Conservation (phyloP, 2,329 filamentous ascomycete species). For the Phoma herbarum region DNA sequence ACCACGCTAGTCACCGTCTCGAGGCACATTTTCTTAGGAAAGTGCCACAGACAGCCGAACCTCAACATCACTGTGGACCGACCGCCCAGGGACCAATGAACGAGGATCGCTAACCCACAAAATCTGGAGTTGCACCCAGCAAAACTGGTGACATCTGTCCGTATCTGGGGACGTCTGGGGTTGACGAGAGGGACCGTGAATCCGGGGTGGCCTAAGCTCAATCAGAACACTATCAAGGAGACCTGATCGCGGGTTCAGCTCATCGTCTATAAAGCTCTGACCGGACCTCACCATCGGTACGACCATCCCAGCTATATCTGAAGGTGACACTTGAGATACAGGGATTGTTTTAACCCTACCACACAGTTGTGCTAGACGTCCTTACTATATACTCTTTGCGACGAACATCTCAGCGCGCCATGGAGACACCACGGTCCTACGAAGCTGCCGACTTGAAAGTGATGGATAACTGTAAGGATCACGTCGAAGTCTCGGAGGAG, state of each 20-base stretch:
- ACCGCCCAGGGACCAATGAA: constrained; percentile 25
- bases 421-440: constrained; percentile 35
- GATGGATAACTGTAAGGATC: constrained; percentile 51
- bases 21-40: constrained; percentile 26
- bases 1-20: constrained; percentile 19
- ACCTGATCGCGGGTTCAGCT: constrained; percentile 19
- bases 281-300: constrained; percentile 11
- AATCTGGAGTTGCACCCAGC: constrained; percentile 15
- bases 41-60: constrained; percentile 4
- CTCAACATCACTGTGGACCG: not conserved
- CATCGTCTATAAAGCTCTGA: constrained; percentile 38
- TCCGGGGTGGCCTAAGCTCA: constrained; percentile 35
- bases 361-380: not conserved
- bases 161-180: constrained; percentile 33
- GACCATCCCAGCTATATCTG: constrained; percentile 11
- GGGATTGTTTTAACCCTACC: not conserved
- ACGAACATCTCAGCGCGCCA: constrained; percentile 12
- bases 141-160: constrained; percentile 18
- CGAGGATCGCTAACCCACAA: constrained; percentile 18
- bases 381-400: not conserved
- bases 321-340: constrained; percentile 8
- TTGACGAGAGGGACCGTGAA: constrained; percentile 31
- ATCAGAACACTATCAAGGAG: constrained; percentile 24
- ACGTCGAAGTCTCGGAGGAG: constrained; percentile 55
- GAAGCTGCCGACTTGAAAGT: constrained; percentile 33